phyloP scores from a whole-genome alignment of 2,329 filamentous ascomycete genomes.

The Microdochium nivale region DNA sequence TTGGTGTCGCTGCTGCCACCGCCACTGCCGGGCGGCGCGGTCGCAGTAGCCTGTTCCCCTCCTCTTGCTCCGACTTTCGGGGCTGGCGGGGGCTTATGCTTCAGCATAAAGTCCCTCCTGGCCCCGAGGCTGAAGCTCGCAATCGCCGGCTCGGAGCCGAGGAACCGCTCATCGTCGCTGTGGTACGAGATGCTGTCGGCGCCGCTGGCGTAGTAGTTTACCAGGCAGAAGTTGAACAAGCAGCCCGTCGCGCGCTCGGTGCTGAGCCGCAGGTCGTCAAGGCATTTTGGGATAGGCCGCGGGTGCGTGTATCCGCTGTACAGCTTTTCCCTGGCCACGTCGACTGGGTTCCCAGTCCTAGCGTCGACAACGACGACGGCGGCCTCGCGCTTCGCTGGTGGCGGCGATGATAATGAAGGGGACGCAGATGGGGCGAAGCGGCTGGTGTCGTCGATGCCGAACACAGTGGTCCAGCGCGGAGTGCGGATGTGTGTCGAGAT shows the following conservation, averaged over 20 bases:
- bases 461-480: constrained; percentile 51
- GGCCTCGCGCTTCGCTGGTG: constrained; percentile 30
- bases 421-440: constrained; percentile 31
- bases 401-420: constrained; percentile 12
- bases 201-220: constrained; percentile 77
- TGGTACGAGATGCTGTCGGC: constrained; percentile 72
- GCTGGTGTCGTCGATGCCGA: constrained; percentile 53
- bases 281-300: constrained; percentile 61
- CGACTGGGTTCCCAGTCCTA: constrained; percentile 20
- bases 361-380: constrained; percentile 33
- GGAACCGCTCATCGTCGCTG: constrained; percentile 71
- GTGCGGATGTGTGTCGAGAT: constrained; percentile 28
- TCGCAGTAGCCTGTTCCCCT: too few relatives aligned
- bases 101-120: constrained; percentile 67
- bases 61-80: neutral
- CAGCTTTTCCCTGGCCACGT: neutral
- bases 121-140: constrained; percentile 69
- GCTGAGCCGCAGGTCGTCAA: constrained; percentile 52
- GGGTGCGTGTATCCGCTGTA: constrained; percentile 40
- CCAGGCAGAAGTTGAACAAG: constrained; percentile 68
- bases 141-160: constrained; percentile 61
- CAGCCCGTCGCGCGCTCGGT: constrained; percentile 60
- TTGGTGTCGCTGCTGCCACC: constrained; percentile 24
- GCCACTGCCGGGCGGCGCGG: constrained; percentile 10
- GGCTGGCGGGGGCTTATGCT: constrained; percentile 54